Evolutionary conservation across 768 basidiomycete species (phyloP).

Genomic region (Tylopilus sp.): DNA sequence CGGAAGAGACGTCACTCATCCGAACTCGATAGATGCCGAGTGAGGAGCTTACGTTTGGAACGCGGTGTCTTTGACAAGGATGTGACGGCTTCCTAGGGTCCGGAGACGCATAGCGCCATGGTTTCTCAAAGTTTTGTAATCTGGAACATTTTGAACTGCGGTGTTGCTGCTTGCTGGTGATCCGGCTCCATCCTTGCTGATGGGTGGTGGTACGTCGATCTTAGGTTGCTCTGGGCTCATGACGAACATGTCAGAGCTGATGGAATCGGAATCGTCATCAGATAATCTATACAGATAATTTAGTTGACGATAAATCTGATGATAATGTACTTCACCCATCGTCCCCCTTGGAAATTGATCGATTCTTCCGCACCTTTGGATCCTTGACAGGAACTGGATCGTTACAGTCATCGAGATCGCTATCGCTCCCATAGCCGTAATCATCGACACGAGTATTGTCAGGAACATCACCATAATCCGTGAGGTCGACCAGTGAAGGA

Average conservation of each 20-base stretch:
- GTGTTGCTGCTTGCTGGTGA: neutral
- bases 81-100: conserved; percentile 19
- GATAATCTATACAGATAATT: neutral
- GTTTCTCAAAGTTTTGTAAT: neutral
- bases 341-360: neutral
- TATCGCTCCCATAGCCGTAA: conserved; percentile 30
- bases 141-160: neutral
- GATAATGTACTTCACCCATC: conserved; percentile 1
- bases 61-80: conserved; percentile 27
- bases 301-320: neutral
- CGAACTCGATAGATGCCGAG: neutral
- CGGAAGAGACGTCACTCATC: neutral
- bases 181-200: neutral
- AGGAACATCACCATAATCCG: conserved; percentile 5
- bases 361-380: neutral
- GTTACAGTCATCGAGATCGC: conserved; percentile 33
- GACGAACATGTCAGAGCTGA: conserved; percentile 3
- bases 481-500: conserved; percentile 10
- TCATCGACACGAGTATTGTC: conserved; percentile 10
- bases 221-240: conserved; percentile 15
- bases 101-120: neutral
- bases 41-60: conserved; percentile 28
- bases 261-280: conserved; percentile 15
- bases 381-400: conserved; percentile 2
- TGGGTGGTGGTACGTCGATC: neutral